Base-by-base conservation (phyloP, 345 rosid species). In the Boechera divaricarpa region DNA sequence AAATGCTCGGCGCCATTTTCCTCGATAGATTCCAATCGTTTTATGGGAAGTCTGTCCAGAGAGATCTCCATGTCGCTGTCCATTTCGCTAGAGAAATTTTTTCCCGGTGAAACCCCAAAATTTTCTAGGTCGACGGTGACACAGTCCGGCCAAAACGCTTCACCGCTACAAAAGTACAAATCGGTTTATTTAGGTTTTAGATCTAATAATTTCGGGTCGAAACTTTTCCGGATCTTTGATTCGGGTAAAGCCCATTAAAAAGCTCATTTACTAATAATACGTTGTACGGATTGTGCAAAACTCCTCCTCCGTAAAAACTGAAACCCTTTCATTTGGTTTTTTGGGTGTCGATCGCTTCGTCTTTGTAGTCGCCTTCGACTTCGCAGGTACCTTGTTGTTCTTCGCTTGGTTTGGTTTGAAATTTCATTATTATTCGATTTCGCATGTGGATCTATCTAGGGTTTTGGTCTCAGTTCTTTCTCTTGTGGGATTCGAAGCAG, bases 1-100 rank as follows among this genome's bases (percentile, higher is more conserved):
- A 87, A 94, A 63, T 82, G 88, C 80, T 94, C 99, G 53, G 69
- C 72, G 63, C 99, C 98, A 54, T 86, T 84, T 63, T 94, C 97
- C 48, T 94, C 99, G 6, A 92, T 89, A 65, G 88, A 68, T 10
- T 90, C 94, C 62, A 94, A 77, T 72, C 98, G 92, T 71, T 83
- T 92, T 13, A 94, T 81, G 2, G 92, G 96, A 41, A 92, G 98
- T 85, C 89, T 89, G 66, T 92, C 97, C 24, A 94, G 77, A 36
- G 98, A 94, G 67, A 94, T 81, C 73, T 85, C 86, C 70, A 88
- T 63, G 54, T 84, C 85, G 4, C 85, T 86, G 47, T 88, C 91
- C 97, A 92, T 88, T 42, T 68, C 48, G 35, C 24, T 12, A 0
- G 28, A 2, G 0, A 16, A 16, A 31, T 26, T 1, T 5, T 4